Conservation (phyloP, 352 stramenopile species). For the Globisporangium recalcitrans region DNA sequence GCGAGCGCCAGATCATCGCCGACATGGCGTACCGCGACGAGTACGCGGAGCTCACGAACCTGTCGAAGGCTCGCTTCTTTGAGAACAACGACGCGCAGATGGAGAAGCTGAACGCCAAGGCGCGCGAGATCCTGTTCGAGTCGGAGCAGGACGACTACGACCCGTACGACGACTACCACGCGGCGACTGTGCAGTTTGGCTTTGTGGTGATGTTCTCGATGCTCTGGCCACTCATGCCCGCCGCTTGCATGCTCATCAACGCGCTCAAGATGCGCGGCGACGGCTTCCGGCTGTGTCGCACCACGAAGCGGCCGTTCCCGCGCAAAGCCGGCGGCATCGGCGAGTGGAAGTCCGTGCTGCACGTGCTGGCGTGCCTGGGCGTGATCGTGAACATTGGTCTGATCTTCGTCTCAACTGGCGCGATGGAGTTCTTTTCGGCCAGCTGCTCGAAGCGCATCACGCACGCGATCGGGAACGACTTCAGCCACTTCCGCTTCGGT, state of each 20-base stretch:
- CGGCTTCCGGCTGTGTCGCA: slow-evolving; percentile 66
- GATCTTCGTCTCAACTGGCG: slow-evolving; percentile 73
- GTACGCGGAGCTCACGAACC: slow-evolving; percentile 43
- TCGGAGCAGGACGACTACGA: slow-evolving; percentile 76
- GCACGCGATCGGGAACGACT: slow-evolving; percentile 49
- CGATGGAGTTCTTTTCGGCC: slow-evolving; percentile 66
- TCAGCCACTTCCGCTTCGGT: slow-evolving; percentile 61
- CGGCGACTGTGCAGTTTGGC: slow-evolving; percentile 76
- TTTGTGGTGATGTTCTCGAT: slow-evolving; percentile 88
- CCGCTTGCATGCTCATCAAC: slow-evolving; percentile 72
- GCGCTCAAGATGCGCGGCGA: slow-evolving; percentile 76
- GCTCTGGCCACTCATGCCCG: slow-evolving; percentile 77
- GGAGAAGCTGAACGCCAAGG: slow-evolving; percentile 61
- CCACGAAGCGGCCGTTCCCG: slow-evolving; percentile 66
- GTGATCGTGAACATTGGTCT: slow-evolving; percentile 76
- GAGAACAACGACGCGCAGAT: slow-evolving; percentile 62
- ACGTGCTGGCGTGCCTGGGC: slow-evolving; percentile 56
- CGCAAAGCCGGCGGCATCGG: slow-evolving; percentile 68
- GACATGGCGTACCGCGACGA: slow-evolving; percentile 54
- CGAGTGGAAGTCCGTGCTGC: slow-evolving; percentile 68
- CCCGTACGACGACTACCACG: slow-evolving; percentile 77
- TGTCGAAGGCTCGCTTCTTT: slow-evolving; percentile 60
- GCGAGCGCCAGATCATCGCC: slow-evolving; percentile 50
- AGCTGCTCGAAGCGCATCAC: slow-evolving; percentile 49
- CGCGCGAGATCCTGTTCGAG: slow-evolving; percentile 69